Percentiles rank a stretch among this genome's conserved stretches.
These are phyloP conservation scores for Penicillium sp. DNA, from an alignment of 2,329 filamentous ascomycete species.

Conservation along the genomic window DNA sequence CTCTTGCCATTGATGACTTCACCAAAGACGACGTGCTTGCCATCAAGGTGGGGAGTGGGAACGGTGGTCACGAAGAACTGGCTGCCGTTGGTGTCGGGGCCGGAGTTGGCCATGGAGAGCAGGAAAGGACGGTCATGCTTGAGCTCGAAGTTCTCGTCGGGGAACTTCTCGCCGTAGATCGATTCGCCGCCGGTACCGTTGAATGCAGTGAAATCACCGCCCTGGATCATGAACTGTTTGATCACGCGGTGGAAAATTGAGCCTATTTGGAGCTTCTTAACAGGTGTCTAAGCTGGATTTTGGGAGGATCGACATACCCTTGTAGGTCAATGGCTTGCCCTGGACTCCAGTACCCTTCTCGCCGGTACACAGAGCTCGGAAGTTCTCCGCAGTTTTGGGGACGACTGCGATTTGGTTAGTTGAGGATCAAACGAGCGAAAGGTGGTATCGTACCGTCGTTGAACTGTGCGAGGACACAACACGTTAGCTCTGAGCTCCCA, in stretches of 20 bases:
- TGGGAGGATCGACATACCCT: conserved; percentile 49
- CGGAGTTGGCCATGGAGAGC: conserved; percentile 96
- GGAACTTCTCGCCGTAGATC: conserved; percentile 96
- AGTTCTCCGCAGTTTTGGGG: conserved; percentile 95
- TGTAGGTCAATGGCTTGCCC: conserved; percentile 88
- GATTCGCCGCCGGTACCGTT: conserved; percentile 95
- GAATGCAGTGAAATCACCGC: conserved; percentile 92
- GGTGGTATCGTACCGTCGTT: conserved; percentile 44
- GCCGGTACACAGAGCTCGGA: conserved; percentile 88
- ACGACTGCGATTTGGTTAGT: conserved; percentile 55
- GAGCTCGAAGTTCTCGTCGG: conserved; percentile 89
- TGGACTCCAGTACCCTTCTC: conserved; percentile 82
- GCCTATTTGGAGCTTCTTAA: conserved; percentile 44
- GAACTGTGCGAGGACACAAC: conserved; percentile 38
- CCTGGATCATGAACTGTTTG: conserved; percentile 98
- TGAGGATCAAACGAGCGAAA: not conserved
- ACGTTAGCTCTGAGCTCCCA: conserved; percentile 17
- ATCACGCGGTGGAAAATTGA: conserved; percentile 94
- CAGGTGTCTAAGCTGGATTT: not conserved
- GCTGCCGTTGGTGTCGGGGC: conserved; percentile 90
- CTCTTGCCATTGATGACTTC: conserved; percentile 92
- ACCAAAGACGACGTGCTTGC: conserved; percentile 96
- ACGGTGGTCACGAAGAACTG: conserved; percentile 99
- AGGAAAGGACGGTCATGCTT: conserved; percentile 94
- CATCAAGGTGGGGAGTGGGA: conserved; percentile 88